Evolutionary conservation across 306 rosid species (phyloP), one percentile per base, ranked within the genome.

Genomic region (Trifolium dubium): DNA sequence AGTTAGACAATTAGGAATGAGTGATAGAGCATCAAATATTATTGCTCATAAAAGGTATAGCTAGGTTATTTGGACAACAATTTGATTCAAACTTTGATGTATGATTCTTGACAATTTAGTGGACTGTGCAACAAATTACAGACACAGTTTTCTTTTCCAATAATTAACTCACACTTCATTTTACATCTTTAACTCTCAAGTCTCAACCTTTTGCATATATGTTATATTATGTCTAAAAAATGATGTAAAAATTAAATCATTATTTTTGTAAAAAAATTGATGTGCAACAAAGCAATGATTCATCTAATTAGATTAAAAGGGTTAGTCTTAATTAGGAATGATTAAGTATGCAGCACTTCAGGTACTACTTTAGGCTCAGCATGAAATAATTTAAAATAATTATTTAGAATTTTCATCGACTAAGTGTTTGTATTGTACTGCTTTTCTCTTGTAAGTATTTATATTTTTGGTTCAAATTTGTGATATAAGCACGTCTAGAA

Each of bases 401-500:
- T 43, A 11, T 11, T 34, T 34, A 4, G 6, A 35, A 5, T 35
- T 43, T 10, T 12, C 49, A 43, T 43, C n/a, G 11, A 10, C 6
- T 35, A 35, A 8, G 47, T 10, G 13, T 43, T 43, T 43, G 49
- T 10, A 43, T 10, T 43, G 47, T 35, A 35, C 5, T 43, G 3
- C n/a, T 43, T 43, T 43, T 43, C 49, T 43, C 14, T 12, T 10
- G 49, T 11, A 4, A 43, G 0, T 43, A 10, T 10, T 43, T 43
- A 3, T 43, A 1, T 43, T 11, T 43, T 43, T 43, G 14, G 10
- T 43, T 14, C 10, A 43, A 43, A 11, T 3, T 11, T 43, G n/a
- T 44, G 59, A 51, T 64, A 14, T 10, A 56, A 6, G 23, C 15
- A 39, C 50, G 53, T 79, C 62, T 79, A 64, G 82, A 79, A 79